Evolutionary conservation across 2,329 filamentous ascomycete species (phyloP).

Genomic region (Neonectria coccinea): DNA sequence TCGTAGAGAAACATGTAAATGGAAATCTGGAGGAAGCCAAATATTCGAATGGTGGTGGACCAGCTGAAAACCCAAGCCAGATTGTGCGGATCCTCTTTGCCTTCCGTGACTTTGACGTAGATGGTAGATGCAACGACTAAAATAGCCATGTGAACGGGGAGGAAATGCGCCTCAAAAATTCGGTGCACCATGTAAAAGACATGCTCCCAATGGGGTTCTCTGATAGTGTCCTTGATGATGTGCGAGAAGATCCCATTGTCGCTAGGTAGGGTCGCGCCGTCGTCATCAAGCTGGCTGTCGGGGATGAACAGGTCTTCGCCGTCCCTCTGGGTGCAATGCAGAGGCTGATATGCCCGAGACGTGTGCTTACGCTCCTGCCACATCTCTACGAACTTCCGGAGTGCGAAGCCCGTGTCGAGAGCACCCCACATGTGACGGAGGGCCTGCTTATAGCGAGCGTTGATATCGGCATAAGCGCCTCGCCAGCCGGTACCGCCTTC

Average conservation of each 20-base stretch:
- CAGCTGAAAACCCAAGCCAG: constrained; percentile 70
- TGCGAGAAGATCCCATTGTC: constrained; percentile 68
- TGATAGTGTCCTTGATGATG: constrained; percentile 63
- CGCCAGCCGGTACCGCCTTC: constrained; percentile 64
- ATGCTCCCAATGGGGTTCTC: constrained; percentile 65
- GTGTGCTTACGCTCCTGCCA: constrained; percentile 70
- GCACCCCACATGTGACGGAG: constrained; percentile 82
- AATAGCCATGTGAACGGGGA: constrained; percentile 75
- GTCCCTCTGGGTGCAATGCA: constrained; percentile 63
- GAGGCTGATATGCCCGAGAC: constrained; percentile 64
- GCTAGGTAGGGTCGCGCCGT: constrained; percentile 54
- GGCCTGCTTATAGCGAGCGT: constrained; percentile 77
- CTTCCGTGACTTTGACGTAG: constrained; percentile 67
- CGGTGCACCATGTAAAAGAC: constrained; percentile 72
- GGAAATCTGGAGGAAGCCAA: constrained; percentile 72
- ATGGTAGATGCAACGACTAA: constrained; percentile 72
- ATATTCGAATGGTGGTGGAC: constrained; percentile 69
- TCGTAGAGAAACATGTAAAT: constrained; percentile 76
- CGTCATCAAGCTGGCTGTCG: constrained; percentile 55
- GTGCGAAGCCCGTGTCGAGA: constrained; percentile 74
- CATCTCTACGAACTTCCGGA: constrained; percentile 68
- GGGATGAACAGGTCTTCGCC: constrained; percentile 61
- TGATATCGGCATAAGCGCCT: constrained; percentile 68
- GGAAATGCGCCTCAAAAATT: constrained; percentile 80
- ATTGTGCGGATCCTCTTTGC: constrained; percentile 62